Conservation (phyloP, 257 asterid genomes). For the Nyctanthes arbortristis region DNA sequence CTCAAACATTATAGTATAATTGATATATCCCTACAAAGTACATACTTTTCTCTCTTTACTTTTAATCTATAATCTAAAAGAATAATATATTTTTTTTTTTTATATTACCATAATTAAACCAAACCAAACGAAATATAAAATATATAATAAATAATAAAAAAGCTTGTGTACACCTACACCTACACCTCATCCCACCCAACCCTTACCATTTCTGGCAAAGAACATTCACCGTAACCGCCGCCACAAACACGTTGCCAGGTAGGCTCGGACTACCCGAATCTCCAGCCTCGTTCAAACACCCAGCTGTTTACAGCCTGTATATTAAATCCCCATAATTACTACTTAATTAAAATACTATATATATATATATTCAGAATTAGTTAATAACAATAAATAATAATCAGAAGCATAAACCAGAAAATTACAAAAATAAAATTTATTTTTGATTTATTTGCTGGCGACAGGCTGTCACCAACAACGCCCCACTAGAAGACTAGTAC, state of each 20-base stretch:
- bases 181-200: too few relatives aligned
- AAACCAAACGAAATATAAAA: too few relatives aligned
- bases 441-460: slow-evolving; percentile 70
- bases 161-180: too few relatives aligned
- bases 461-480: slow-evolving; percentile 94
- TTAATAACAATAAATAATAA: slow-evolving; percentile 6
- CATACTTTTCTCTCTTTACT: too few relatives aligned
- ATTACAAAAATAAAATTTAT: background rate
- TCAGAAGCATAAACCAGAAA: background rate
- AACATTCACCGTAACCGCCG: slow-evolving; percentile 42
- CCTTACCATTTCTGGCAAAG: too few relatives aligned
- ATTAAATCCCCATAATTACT: background rate
- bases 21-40: too few relatives aligned
- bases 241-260: slow-evolving; percentile 31
- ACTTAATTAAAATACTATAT: slow-evolving; percentile 4
- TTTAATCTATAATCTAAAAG: too few relatives aligned
- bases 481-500: slow-evolving; percentile 39
- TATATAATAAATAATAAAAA: background rate
- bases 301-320: slow-evolving; percentile 60
- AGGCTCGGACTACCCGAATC: slow-evolving; percentile 34
- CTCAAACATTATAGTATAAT: too few relatives aligned
- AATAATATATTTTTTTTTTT: too few relatives aligned
- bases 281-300: slow-evolving; percentile 23
- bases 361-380: too few relatives aligned
- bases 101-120: too few relatives aligned